phyloP scores from a whole-genome alignment of 2,329 filamentous ascomycete genomes.

The Sordariomycetes sp. region DNA sequence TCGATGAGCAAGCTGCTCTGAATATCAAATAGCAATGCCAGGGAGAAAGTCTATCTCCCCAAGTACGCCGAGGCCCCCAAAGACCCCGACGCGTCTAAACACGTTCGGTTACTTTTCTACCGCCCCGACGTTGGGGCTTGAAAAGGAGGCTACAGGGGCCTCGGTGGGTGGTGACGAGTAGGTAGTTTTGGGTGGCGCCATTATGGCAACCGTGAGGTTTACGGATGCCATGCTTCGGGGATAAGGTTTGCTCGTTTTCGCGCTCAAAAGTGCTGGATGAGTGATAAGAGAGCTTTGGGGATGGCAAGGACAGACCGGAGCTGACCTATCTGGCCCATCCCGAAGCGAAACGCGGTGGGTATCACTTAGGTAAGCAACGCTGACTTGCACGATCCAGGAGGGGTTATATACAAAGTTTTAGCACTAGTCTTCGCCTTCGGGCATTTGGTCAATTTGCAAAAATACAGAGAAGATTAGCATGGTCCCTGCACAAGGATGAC shows the following conservation, averaged over 20 bases:
- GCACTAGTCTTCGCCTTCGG: not conserved
- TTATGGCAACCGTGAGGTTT: not conserved
- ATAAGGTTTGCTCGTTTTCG: not conserved
- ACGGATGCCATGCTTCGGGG: not conserved
- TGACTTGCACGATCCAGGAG: not conserved
- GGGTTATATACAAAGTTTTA: not conserved
- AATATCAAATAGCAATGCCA: not conserved
- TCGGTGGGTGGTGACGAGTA: not conserved
- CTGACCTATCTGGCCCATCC: not conserved
- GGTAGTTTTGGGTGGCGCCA: not conserved
- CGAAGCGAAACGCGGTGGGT: not conserved
- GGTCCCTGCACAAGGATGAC: conserved; percentile 58
- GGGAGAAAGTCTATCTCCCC: conserved; percentile 5
- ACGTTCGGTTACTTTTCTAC: conserved; percentile 24
- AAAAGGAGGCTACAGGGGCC: conserved; percentile 10
- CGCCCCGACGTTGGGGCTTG: conserved; percentile 45
- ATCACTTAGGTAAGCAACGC: not conserved
- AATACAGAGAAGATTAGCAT: conserved; percentile 4
- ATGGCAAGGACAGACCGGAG: not conserved
- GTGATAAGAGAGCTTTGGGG: not conserved
- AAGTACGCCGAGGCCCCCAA: conserved; percentile 5
- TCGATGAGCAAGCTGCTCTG: conserved; percentile 1
- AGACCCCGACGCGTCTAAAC: conserved; percentile 9
- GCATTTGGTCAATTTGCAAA: not conserved
- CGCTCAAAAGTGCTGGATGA: not conserved